Evolutionary conservation across 2,329 filamentous ascomycete genomes (phyloP).

Genomic region (Alternaria hordeiaustralica): DNA sequence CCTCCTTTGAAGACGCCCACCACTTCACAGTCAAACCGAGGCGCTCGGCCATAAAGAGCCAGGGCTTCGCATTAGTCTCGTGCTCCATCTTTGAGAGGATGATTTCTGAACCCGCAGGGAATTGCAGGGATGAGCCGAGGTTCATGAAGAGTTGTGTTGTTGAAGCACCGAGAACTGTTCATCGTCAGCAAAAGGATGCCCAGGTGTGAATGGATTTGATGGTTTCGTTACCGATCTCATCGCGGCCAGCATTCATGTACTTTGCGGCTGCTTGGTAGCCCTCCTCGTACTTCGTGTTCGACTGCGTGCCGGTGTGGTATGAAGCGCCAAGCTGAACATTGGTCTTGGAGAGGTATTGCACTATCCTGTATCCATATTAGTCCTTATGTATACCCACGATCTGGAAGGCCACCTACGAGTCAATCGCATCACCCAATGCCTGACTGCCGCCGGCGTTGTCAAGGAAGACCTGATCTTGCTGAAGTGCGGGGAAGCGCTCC

Average conservation of each 20-base stretch:
- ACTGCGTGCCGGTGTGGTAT: constrained; percentile 66
- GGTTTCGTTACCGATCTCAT: constrained; percentile 65
- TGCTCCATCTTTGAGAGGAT: constrained; percentile 76
- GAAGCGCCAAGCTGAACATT: constrained; percentile 80
- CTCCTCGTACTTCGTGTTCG: constrained; percentile 64
- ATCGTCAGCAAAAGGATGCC: not conserved
- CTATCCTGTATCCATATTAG: constrained; percentile 51
- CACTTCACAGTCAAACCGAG: constrained; percentile 70
- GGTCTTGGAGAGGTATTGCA: constrained; percentile 68
- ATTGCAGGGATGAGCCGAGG: constrained; percentile 52
- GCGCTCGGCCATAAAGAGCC: constrained; percentile 70
- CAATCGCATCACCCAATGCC: constrained; percentile 69
- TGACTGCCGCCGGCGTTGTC: constrained; percentile 83
- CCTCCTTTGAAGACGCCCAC: constrained; percentile 63
- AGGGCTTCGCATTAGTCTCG: constrained; percentile 77
- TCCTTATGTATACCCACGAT: not conserved
- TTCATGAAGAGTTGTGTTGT: constrained; percentile 81
- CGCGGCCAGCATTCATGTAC: constrained; percentile 71
- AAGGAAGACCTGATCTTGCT: constrained; percentile 72
- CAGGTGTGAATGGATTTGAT: not conserved
- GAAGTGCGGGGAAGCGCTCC: constrained; percentile 71
- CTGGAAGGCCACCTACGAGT: constrained; percentile 58
- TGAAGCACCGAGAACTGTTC: constrained; percentile 70
- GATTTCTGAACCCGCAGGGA: constrained; percentile 64
- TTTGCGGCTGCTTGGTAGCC: constrained; percentile 70